A percentile compares a stretch with the other conserved stretches of the same genome.
Conservation (phyloP, 495 filamentous ascomycete genomes). For the Jackrogersella multiformis region DNA sequence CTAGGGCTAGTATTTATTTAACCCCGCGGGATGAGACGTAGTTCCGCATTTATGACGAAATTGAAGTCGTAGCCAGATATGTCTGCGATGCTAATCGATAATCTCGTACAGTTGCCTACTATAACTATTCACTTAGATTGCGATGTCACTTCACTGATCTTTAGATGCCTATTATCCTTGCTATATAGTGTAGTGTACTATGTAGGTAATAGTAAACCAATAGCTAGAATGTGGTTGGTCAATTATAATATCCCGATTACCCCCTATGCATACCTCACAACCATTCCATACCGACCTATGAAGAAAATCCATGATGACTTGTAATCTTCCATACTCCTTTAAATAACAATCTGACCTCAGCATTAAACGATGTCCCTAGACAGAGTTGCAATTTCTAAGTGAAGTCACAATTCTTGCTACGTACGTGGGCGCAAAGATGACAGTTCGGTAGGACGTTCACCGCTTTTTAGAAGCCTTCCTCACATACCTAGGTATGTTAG, state of each 20-base stretch:
- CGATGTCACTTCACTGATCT: slow-evolving; percentile 8
- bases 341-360: slow-evolving; percentile 41
- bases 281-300: not conserved
- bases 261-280: slow-evolving; percentile 7
- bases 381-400: slow-evolving; percentile 12
- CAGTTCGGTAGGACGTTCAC: slow-evolving; percentile 26
- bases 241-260: not conserved
- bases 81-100: slow-evolving; percentile 30
- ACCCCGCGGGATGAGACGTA: slow-evolving; percentile 32
- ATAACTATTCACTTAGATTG: slow-evolving; percentile 1
- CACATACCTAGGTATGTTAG: too few species aligned
- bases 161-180: not conserved
- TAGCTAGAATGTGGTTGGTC: not conserved
- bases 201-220: too few species aligned
- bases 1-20: slow-evolving; percentile 14
- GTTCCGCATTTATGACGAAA: slow-evolving; percentile 39
- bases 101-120: slow-evolving; percentile 20
- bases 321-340: not conserved
- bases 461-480: slow-evolving; percentile 30
- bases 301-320: not conserved
- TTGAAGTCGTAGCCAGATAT: slow-evolving; percentile 29
- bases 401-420: slow-evolving; percentile 2
- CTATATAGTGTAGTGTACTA: not conserved
- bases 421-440: slow-evolving; percentile 21
- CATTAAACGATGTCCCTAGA: slow-evolving; percentile 14